Base-by-base conservation (phyloP, 164 flowering plant genomes). In the Chimonanthus praecox region DNA sequence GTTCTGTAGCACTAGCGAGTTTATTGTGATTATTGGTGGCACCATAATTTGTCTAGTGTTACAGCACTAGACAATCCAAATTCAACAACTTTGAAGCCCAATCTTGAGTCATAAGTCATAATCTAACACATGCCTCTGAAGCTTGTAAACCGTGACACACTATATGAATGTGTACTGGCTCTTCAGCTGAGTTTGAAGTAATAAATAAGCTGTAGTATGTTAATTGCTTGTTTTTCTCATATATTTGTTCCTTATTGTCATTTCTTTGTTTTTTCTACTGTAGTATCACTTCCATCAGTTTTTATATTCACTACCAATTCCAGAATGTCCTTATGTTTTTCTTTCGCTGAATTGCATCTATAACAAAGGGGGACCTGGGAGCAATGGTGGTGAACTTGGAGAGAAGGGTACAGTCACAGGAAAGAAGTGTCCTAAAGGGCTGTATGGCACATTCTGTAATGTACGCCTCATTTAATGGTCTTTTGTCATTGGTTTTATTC, bases 401-500 rank as follows among this genome's bases (percentile, higher is more conserved):
- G 89, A 85, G 74, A 77, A 82, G 66, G 98, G 98, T 47, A 90
- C 97, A 49, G 60, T 88, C 50, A 94, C 97, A 4, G 98, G 98
- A 61, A 92, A 88, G 81, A 82, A 81, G 76, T 94, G 98, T 74
- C 98, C 98, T 7, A 84, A 85, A 81, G 98, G 98, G 47, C 89
- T 92, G 67, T 89, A 86, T 84, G 93, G 97, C 72, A 90, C 89
- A 77, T 94, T 89, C 78, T 94, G 98, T 82, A 76, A 73, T 81
- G 98, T 94, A 87, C 69, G 87, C 48, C 51, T 67, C 49, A 51
- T 65, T 66, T 13, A 46, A 15, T 63, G 49, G 58, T 71, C 73
- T 70, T 70, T 62, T 47, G 33, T 46, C 47, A 16, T 79, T 64
- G 13, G 6, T 49, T 69, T 73, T 47, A 49, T 74, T 73, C 71